Evolutionary conservation across 2,329 filamentous ascomycete species (phyloP), one percentile per base, ranked within the genome.

Genomic region (Diaporthe ilicicola): DNA sequence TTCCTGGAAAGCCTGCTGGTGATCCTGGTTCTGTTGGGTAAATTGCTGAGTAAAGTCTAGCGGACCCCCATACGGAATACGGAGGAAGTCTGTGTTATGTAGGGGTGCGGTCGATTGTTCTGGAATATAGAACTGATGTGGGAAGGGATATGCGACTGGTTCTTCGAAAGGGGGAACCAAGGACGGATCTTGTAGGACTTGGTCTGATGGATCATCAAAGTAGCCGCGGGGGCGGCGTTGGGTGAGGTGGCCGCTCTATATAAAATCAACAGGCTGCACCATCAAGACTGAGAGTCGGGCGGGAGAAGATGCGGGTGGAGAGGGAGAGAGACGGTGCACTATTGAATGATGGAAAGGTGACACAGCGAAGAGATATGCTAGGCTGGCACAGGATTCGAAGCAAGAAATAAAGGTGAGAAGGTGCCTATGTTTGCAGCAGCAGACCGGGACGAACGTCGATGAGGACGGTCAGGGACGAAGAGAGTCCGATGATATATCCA

Each of bases 171-270:
- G n/a, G n/a, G 67, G 22, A 15, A 62, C 46, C 37, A 68, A 27
- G 13, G 77, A 74, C 70, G 75, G 73, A 76, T 76, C 77, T 75
- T 82, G 80, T 75, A 79, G 75, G 72, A 76, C 77, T 75, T 78
- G 75, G 78, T 80, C 81, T 74, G 75, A 75, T 78, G 79, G 76
- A 74, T 78, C 76, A 75, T 81, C 81, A 72, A 80, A 81, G 70
- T 79, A 78, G 77, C 77, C 79, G 76, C 82, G 81, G 74, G 80
- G 79, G 79, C 83, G 82, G 71, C 84, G 83, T 78, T 83, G 85
- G 78, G 82, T 85, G 74, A 82, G 78, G 75, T 80, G 79, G 29
- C 27, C 34, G 77, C 78, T 79, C 79, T 81, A 78, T 74, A 77
- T 72, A 75, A 74, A 75, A 76, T 80, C 78, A 81, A 79, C 75